Base-by-base conservation (phyloP, 441 rosid species). In the Croton setiger region DNA sequence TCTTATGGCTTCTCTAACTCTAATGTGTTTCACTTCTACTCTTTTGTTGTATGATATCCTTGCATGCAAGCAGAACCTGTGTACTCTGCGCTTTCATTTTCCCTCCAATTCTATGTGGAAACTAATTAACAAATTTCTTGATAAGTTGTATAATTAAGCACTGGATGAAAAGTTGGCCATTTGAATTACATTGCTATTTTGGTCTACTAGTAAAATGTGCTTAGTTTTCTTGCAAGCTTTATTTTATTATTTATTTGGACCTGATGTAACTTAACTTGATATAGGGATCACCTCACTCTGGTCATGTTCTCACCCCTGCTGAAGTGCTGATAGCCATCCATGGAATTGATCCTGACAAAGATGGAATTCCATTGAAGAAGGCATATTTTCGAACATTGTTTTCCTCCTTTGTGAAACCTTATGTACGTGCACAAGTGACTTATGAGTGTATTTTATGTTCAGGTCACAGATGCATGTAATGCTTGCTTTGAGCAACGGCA, bases 401-500 rank as follows among this genome's bases (percentile, higher is more conserved):
- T 36, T 58, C 5, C 13, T 43, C 37, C 7, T 39, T 36, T 67
- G 15, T 70, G 56, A 17, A 67, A 69, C 58, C 56, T 44, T 27
- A 53, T 61, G 41, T 45, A 54, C 44, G 56, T 23, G 54, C 33
- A 33, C 66, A 60, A 61, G 36, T 68, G 63, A 72, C 63, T 73
- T 72, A 69, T 52, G 23, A 68, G n/a, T 74, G 36, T 39, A 49
- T 73, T 76, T 56, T 76, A 45, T 76, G 67, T 69, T 54, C 90
- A 96, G 98, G 83, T 96, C 68, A 96, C 93, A 47, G 99, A 91
- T 82, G 98, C 98, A 74, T 96, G 98, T 72, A 96, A 91, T 78
- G 84, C 91, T 74, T 96, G 98, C 80, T 96, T 93, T 81, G 97
- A 91, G 79, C 97, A 88, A 70, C 84, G 90, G 21, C 87, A 91